Evolutionary conservation across 495 filamentous ascomycete genomes (phyloP), one percentile per base, ranked within the genome.

Genomic region (Bombardia bombarda): DNA sequence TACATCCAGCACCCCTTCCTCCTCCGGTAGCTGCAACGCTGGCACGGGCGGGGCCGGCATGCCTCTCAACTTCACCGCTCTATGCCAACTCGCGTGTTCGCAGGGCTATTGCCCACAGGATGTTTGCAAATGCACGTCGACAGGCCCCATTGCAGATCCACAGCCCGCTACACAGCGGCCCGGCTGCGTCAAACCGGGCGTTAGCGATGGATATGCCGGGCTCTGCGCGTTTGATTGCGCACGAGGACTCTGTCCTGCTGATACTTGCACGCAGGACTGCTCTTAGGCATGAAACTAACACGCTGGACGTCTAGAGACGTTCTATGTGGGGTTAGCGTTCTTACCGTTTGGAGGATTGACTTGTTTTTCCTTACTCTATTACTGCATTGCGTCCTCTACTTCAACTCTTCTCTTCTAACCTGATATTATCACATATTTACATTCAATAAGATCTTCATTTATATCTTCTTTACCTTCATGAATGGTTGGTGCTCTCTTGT

Each of bases 161-260:
- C 26, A 28, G 0, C 54, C 60, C 0, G 48, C 56, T 7, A 47
- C 49, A 1, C 57, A 57, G 3, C 45, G 33, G 2, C 43, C 42
- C n/a, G 66, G 69, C 0, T 37, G 56, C 7, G 62, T 65, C 6
- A 42, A 60, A 3, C 25, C 49, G 1, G 54, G 57, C 2, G 50
- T 63, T 17, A 61, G 64, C 44, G 49, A 58, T 18, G 58, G 57
- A 0, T 71, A 71, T 39, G 30, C 54, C 4, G 69, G 63, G 1
- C 55, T 73, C 6, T 73, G 69, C 48, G 59, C 58, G 21, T 72
- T 66, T 25, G 51, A 59, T 10, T 72, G 69, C 19, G 48, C 55
- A n/a, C 32, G 57, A 64, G 46, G 67, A 63, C 2, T 72, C 38
- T 70, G 67, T 43, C 68, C 68, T 2, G 37, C 53, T 0, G 61